A percentile compares a stretch with the other conserved stretches of the same genome.
phyloP scores from a whole-genome alignment of 2,329 filamentous ascomycete species.

The Colletotrichum sojae region DNA sequence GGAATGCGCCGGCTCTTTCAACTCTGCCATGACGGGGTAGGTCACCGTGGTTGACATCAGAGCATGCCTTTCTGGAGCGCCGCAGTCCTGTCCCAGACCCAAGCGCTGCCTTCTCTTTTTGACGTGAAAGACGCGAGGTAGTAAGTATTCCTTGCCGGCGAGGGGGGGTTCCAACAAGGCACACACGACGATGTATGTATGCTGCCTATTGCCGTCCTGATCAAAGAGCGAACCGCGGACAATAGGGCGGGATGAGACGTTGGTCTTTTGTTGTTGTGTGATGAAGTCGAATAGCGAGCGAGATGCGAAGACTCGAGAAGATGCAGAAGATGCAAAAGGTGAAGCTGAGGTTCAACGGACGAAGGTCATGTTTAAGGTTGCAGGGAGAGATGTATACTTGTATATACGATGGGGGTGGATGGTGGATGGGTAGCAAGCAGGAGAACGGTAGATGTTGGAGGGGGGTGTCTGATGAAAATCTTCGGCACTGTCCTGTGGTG shows the following conservation, averaged over 20 bases:
- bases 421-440: slow-evolving; percentile 47
- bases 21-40: slow-evolving; percentile 74
- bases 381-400: slow-evolving; percentile 63
- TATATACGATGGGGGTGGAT: slow-evolving; percentile 52
- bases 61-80: slow-evolving; percentile 58
- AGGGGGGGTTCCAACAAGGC: slow-evolving; percentile 28
- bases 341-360: slow-evolving; percentile 48
- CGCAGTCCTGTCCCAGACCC: slow-evolving; percentile 39
- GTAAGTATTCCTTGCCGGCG: slow-evolving; percentile 22
- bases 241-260: neutral
- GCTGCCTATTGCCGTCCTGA: slow-evolving; percentile 4
- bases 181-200: slow-evolving; percentile 6
- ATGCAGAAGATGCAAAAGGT: slow-evolving; percentile 40
- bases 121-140: slow-evolving; percentile 25
- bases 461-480: slow-evolving; percentile 62
- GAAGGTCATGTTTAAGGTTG: slow-evolving; percentile 52
- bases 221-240: slow-evolving; percentile 9
- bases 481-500: slow-evolving; percentile 65
- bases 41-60: slow-evolving; percentile 74
- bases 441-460: slow-evolving; percentile 62
- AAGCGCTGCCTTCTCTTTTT: slow-evolving; percentile 40
- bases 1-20: slow-evolving; percentile 72
- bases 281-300: slow-evolving; percentile 19
- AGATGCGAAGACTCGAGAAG: slow-evolving; percentile 29
- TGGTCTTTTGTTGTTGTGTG: slow-evolving; percentile 1